Conservation (phyloP, 495 filamentous ascomycete genomes). For the Rusavskia elegans region DNA sequence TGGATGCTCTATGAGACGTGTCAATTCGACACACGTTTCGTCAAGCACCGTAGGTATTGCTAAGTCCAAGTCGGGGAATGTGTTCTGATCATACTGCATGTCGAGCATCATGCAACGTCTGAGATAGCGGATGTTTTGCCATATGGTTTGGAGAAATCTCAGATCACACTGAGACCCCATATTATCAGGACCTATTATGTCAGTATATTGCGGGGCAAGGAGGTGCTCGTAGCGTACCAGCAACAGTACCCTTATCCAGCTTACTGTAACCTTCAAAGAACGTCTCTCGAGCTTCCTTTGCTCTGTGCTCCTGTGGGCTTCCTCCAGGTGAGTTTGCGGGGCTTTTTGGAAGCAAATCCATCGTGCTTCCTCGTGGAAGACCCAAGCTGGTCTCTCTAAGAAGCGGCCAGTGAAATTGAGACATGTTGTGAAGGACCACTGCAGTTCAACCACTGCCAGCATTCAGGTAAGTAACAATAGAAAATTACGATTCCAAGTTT, state of each 20-base stretch:
- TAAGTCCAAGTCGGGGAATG: background rate
- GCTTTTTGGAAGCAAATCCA: background rate
- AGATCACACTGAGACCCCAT: background rate
- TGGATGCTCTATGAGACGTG: constrained; percentile 2
- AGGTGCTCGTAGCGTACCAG: background rate
- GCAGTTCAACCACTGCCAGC: no score
- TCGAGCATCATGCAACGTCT: no score
- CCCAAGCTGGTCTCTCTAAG: no score
- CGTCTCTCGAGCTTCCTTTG: background rate
- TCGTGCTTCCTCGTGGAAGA: background rate
- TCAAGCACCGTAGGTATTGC: background rate
- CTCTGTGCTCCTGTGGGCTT: background rate
- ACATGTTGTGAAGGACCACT: no score
- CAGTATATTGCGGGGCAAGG: background rate
- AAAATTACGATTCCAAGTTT: no score
- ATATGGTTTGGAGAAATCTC: background rate
- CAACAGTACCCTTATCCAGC: background rate
- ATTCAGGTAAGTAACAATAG: no score
- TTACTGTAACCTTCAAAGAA: background rate
- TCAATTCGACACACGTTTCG: background rate
- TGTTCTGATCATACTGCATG: background rate
- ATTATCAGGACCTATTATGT: background rate
- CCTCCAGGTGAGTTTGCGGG: no score
- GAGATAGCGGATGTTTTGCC: background rate
- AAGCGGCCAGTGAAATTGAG: no score